Base-by-base conservation (phyloP, 495 filamentous ascomycete species). In the Neurospora pannonica region DNA sequence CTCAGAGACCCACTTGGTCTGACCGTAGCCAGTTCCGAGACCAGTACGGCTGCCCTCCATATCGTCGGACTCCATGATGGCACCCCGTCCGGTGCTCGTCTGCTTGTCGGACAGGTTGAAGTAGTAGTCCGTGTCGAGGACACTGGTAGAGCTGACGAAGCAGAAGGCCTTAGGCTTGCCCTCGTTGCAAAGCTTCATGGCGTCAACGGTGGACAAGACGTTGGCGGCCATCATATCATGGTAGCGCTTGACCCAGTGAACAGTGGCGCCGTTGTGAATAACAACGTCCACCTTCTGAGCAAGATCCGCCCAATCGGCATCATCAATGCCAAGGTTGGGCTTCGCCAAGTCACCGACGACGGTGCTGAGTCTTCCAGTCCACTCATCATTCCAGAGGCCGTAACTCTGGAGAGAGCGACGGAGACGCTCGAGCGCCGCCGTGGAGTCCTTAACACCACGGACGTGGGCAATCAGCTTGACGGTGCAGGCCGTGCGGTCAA, bases 241-340 rank as follows among this genome's bases (percentile, higher is more conserved):
- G 83, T 98, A 97, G 11, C 89, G 89, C 76, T 90, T 79, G 28
- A 97, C 89, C 95, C 95, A 98, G 79, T 98, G 91, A 19, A 97
- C 93, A 37, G 84, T 85, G 5, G 96, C 96, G 67, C 94, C 95
- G 78, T 98, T 98, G 84, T 97, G 95, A 71, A 98, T 92, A 11
- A 98, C 86, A 0, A 94, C 84, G 78, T 97, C 93, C 0, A 92
- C 91, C 72, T 89, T 85, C 11, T 90, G 78, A 1, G 87, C 84
- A 3, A 98, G 78, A 28, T 77, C 83, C 43, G 92, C 81, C 92
- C 92, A 97, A 2, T 82, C 82, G 0, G 81, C 81, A 7, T 89
- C 85, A 34, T 86, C 83, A 6, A 98, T 76, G 21, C 96, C 94
- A 3, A 98, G 88, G 4, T 88, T 86, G 13, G 91, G 89, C 74